Evolutionary conservation across 192 early-diverging fungal species (phyloP).

Genomic region (Oehlia diaphana): DNA sequence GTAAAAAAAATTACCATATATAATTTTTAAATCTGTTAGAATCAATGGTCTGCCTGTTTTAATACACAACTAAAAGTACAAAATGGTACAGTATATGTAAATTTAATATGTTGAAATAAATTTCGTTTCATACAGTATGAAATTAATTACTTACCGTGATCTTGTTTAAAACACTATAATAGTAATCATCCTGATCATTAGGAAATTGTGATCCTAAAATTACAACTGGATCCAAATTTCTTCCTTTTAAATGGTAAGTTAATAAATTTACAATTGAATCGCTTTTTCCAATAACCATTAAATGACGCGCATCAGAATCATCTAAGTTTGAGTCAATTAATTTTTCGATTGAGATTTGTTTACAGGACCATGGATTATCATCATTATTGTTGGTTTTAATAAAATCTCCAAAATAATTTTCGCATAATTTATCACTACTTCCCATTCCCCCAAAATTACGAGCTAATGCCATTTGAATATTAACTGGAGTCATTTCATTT

Average conservation of each 20-base stretch:
- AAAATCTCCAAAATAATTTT: background rate
- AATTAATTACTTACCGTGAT: conserved; percentile 10
- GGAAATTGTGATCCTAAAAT: conserved; percentile 30
- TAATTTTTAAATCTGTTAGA: conserved; percentile 19
- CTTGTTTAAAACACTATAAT: conserved; percentile 20
- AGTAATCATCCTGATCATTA: conserved; percentile 13
- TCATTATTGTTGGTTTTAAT: background rate
- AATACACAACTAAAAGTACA: conserved; percentile 12
- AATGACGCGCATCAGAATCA: conserved; percentile 5
- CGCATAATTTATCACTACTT: background rate
- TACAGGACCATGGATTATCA: background rate
- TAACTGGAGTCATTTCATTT: background rate
- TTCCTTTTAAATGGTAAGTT: background rate
- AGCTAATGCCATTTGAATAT: conserved; percentile 9
- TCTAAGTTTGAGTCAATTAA: conserved; percentile 19
- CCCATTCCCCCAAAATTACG: conserved; percentile 30
- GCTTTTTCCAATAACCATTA: conserved; percentile 28
- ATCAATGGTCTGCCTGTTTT: conserved; percentile 26
- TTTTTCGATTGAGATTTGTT: conserved; percentile 5
- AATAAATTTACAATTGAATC: conserved; percentile 23
- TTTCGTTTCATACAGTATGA: background rate
- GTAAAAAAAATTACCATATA: conserved; percentile 12
- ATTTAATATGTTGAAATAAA: background rate
- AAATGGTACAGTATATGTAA: background rate
- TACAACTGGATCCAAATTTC: conserved; percentile 7